Evolutionary conservation across 2,329 filamentous ascomycete genomes (phyloP), one percentile per base, ranked within the genome.

Genomic region (Fusarium temperatum): DNA sequence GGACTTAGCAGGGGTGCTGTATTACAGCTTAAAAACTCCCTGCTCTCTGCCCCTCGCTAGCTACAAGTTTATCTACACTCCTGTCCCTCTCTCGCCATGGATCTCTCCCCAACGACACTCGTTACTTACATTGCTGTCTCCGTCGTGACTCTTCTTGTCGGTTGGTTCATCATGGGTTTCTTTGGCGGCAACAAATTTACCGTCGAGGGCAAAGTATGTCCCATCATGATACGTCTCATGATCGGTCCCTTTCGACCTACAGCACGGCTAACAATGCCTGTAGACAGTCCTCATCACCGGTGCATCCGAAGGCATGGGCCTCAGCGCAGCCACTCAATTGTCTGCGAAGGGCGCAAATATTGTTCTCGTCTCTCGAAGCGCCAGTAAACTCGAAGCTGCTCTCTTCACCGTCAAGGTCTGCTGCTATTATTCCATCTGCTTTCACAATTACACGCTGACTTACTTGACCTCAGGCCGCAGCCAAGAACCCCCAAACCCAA

Each of bases 231-330:
- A 58, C 55, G 26, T 59, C 60, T 73, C 64, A 57, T 66, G 68
- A 58, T 62, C 22, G 11, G 50, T 36, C 35, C 53, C 48, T 55
- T 61, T 18, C 60, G 63, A 15, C 63, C 68, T 35, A 69, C 61
- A 71, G 44, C 67, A 68, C 58, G 72, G 44, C 42, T 58, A 28
- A 68, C 63, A 38, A 55, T 47, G 20, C 42, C 15, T 60, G 30
- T 56, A 98, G 95, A 98, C 95, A 5, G 88, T 97, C 59, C 86
- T 98, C 63, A 86, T 99, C 59, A 99, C 96, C 1, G 96, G 96
- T 53, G 95, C 92, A 38, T 98, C 96, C 1, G 94, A 98, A 80
- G 96, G 96, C 66, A 94, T 98, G 92, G 96, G 96, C 68, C 90
- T 91, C 76, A 90, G 90, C 58, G 89, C 92, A 26, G 95, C 92